Evolutionary conservation across 2,329 filamentous ascomycete species (phyloP), one percentile per base, ranked within the genome.

Genomic region (Allantophomopsis lycopodina): DNA sequence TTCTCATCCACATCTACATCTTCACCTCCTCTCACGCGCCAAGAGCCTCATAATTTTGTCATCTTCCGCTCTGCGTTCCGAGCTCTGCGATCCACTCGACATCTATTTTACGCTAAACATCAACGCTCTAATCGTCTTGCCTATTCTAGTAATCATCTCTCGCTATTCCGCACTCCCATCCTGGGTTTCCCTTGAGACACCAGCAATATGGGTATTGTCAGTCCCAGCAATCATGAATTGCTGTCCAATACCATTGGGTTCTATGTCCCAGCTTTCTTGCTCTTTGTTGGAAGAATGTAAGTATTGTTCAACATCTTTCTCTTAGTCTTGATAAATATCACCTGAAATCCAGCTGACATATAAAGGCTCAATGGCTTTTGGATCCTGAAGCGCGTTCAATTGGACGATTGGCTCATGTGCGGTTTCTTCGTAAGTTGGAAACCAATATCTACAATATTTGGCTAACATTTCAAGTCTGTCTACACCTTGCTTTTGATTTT

Each of bases 361-460:
- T 12, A 28, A 15, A 37, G 36, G 18, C n/a, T 48, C 20, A 51
- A 49, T 31, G 41, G 44, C 2, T 34, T 21, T 7, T 46, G 23
- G 41, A 41, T 50, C 13, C 18, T 50, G 23, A 37, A 40, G 2
- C 44, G 40, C 16, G 35, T 44, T 30, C 40, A 46, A 7, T n/a
- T 54, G 35, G 59, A 61, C 36, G 59, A 62, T 36, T 58, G 56
- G 46, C 46, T 59, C 2, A 62, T 62, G 60, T 52, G 48, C 18
- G 42, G 48, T 8, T 54, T 55, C 5, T 58, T 60, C 48, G 60
- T 61, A 48, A 54, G 56, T 23, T 18, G n/a, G 14, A 36, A 36
- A 36, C 34, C 6, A 12, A 33, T 34, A 15, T 34, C 6, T 10
- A 10, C 32, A 31, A 15, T 34, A n/a, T 18, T 12, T 14, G 13